Evolutionary conservation across 1,139 yeast genomes (phyloP), one percentile per base, ranked within the genome.

Genomic region (Lodderomyces orthopsilosis): DNA sequence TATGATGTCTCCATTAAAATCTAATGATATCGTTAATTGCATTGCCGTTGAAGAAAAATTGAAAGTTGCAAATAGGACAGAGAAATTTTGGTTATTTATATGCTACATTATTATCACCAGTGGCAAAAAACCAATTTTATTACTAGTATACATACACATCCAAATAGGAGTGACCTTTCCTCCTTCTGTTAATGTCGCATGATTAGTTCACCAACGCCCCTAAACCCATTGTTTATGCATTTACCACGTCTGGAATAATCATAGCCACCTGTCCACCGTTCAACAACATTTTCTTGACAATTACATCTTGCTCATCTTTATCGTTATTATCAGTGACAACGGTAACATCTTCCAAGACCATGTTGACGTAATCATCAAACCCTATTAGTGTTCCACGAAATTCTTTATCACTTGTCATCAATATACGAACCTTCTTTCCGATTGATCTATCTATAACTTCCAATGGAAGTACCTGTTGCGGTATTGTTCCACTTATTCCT

Each of bases 341-440:
- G 8, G 77, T 76, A 28, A 87, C 97, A 55, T 89, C 83, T 57
- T 85, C 86, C 49, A 91, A 75, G 9, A 93, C 96, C 72, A 91
- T 84, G 63, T 93, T 93, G 48, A 93, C 98, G 57, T 84, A 91
- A 63, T 93, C 98, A 62, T 93, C 98, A 62, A 93, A 91, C 1
- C 98, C 98, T 22, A 85, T 79, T 42, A 93, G 72, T 8, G 83
- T 87, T 2, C 98, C 98, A 21, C 79, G 77, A 62, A 90, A 93
- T 62, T 91, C 97, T 50, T 68, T 69, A 51, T 83, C 81, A 46
- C 81, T 78, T 51, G 86, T 82, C 74, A 90, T 74, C 45, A 91
- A 75, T 26, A 91, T 89, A 74, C 88, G 81, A 42, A 93, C 81
- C 46, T 77, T 74, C 41, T 88, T 79, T 15, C 96, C 96, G 37